A percentile compares a stretch with the other conserved stretches of the same genome.
phyloP scores from a whole-genome alignment of 192 early-diverging fungal species.

The Coemansia sp. region DNA sequence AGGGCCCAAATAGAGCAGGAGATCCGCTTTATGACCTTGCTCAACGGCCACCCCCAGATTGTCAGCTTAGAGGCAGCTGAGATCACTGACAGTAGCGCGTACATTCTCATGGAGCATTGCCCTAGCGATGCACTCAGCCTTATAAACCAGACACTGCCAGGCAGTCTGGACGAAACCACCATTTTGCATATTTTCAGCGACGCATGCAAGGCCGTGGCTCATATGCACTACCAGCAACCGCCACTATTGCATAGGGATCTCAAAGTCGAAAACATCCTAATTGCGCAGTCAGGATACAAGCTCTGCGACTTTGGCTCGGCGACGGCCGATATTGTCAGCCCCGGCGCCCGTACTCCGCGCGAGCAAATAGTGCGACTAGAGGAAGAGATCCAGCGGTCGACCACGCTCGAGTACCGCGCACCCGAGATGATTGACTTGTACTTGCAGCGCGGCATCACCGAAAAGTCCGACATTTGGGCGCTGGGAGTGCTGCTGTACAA shows the following conservation, averaged over 20 bases:
- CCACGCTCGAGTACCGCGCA: slow-evolving; percentile 92
- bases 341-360: slow-evolving; percentile 47
- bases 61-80: slow-evolving; percentile 76
- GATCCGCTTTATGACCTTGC: slow-evolving; percentile 73
- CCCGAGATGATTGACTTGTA: slow-evolving; percentile 96
- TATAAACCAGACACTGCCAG: slow-evolving; percentile 77
- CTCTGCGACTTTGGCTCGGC: slow-evolving; percentile 97
- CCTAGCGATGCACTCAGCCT: slow-evolving; percentile 68
- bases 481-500: slow-evolving; percentile 95
- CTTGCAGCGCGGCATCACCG: slow-evolving; percentile 73
- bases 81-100: slow-evolving; percentile 61
- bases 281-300: slow-evolving; percentile 70
- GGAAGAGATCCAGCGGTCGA: slow-evolving; percentile 86
- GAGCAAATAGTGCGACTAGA: slow-evolving; percentile 75
- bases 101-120: slow-evolving; percentile 94
- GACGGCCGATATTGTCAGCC: slow-evolving; percentile 41
- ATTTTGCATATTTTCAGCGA: slow-evolving; percentile 87
- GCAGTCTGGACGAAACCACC: slow-evolving; percentile 75
- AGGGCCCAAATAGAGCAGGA: slow-evolving; percentile 68
- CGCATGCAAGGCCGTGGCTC: slow-evolving; percentile 82
- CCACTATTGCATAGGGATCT: slow-evolving; percentile 86
- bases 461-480: slow-evolving; percentile 83
- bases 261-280: slow-evolving; percentile 82
- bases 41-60: slow-evolving; percentile 77
- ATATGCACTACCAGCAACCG: slow-evolving; percentile 81